A percentile compares a stretch with the other conserved stretches of the same genome.
These are phyloP conservation scores for Claviceps lovelessii DNA, from an alignment of 2,329 filamentous ascomycete species.

Conservation along the genomic window DNA sequence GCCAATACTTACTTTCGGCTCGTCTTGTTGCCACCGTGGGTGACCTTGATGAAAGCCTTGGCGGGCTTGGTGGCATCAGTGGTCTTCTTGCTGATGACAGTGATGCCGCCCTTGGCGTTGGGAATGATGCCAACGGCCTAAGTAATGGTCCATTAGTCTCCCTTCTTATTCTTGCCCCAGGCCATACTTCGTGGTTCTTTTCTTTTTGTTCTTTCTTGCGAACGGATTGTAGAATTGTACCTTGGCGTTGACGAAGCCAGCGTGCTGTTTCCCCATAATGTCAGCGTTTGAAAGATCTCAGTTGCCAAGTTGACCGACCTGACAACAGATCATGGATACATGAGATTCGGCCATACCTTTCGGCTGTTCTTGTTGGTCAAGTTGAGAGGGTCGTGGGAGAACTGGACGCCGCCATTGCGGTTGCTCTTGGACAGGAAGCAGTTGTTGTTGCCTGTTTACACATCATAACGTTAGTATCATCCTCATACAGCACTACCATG, in stretches of 20 bases:
- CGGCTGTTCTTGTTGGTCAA: slow-evolving; percentile 79
- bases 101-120: slow-evolving; percentile 64
- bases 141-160: slow-evolving; percentile 11
- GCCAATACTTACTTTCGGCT: slow-evolving; percentile 47
- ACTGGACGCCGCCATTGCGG: slow-evolving; percentile 62
- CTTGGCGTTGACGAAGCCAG: slow-evolving; percentile 88
- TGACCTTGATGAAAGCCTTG: slow-evolving; percentile 47
- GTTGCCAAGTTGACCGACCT: background rate
- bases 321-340: background rate
- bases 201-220: background rate
- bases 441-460: slow-evolving; percentile 60
- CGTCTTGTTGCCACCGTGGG: slow-evolving; percentile 58
- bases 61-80: slow-evolving; percentile 59
- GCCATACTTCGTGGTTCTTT: background rate
- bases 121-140: slow-evolving; percentile 71
- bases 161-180: background rate
- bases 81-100: slow-evolving; percentile 74
- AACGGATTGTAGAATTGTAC: slow-evolving; percentile 31
- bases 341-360: slow-evolving; percentile 46
- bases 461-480: background rate
- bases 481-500: background rate
- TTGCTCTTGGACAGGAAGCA: slow-evolving; percentile 86
- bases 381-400: slow-evolving; percentile 93
- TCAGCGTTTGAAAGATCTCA: slow-evolving; percentile 20
- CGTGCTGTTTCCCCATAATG: slow-evolving; percentile 43